Evolutionary conservation across 352 stramenopile genomes (phyloP), one percentile per base, ranked within the genome.

Genomic region (Globisporangium ultimum): DNA sequence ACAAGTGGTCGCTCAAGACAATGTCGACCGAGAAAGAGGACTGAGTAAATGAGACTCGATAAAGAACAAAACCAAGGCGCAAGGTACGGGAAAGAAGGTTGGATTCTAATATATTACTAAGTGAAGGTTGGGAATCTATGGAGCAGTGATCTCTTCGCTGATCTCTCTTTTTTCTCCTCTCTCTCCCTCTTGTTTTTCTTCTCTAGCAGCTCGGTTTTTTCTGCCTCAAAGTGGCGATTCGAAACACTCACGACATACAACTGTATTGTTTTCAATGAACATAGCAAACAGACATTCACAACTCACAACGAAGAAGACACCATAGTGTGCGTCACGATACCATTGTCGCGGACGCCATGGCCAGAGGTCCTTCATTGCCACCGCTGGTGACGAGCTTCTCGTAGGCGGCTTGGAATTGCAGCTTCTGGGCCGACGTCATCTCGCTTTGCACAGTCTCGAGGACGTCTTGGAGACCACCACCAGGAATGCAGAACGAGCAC

Each of bases 1-100:
- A 93, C 71, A 91, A 93, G 64, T 93, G 82, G 82, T 93, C 84
- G 43, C 76, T 91, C 56, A 90, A 90, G 60, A 75, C 82, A 48
- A 89, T 82, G 69, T 69, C 69, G 41, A 71, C 78, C 28, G 81
- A 90, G 46, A 88, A 88, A 53, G 83, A 93, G 60, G 83, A 93
- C 57, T 90, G 49, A 64, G 24, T 5, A n/a, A 18, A 36, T 36
- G 28, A 36, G 28, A 36, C 28, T 36, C 28, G 28, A 10, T 36
- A 36, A 36, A 36, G 28, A 48, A 46, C 20, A 17, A 55, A 45
- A 20, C 22, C 28, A 6, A 38, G 18, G 10, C 8, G 32, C 32
- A n/a, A 34, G 18, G 34, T 55, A 18, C 17, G 24, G 20, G 24
- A 52, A 17, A 18, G 47, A 36, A 34, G 47, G 47, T 52, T 52